Evolutionary conservation across 2,329 filamentous ascomycete genomes (phyloP).

Genomic region (Cytospora mali): DNA sequence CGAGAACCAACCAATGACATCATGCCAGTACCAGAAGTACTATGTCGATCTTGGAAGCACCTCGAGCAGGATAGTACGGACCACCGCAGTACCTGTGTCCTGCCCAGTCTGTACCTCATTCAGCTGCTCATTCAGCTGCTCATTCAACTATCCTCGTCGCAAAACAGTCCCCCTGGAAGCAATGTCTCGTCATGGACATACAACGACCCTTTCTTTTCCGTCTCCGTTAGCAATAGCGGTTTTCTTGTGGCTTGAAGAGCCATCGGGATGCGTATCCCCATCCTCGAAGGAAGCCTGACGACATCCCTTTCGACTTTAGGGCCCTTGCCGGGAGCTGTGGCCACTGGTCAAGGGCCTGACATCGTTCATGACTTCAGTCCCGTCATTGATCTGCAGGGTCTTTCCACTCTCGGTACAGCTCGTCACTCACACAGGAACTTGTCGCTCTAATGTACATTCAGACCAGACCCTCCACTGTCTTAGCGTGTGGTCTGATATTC

Average conservation of each 20-base stretch:
- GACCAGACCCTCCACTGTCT: slow-evolving; percentile 20
- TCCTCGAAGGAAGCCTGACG: slow-evolving; percentile 5
- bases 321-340: slow-evolving; percentile 9
- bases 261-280: not conserved
- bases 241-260: not conserved
- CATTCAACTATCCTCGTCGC: not conserved
- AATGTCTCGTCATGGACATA: not conserved
- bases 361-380: slow-evolving; percentile 29
- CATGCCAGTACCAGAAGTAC: slow-evolving; percentile 28
- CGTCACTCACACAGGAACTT: slow-evolving; percentile 5
- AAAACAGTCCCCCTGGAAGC: not conserved
- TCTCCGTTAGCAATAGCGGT: not conserved
- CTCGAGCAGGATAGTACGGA: not conserved
- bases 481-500: slow-evolving; percentile 21
- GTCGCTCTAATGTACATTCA: slow-evolving; percentile 18
- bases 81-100: not conserved
- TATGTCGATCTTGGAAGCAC: slow-evolving; percentile 27
- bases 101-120: not conserved
- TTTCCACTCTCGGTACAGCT: slow-evolving; percentile 22
- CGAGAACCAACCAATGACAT: slow-evolving; percentile 32
- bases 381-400: slow-evolving; percentile 34
- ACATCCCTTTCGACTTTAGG: slow-evolving; percentile 8
- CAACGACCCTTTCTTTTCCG: not conserved
- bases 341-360: slow-evolving; percentile 22
- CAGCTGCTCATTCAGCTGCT: not conserved